Percentiles rank a stretch among this genome's conserved stretches.
phyloP scores from a whole-genome alignment of 2,329 filamentous ascomycete genomes.

The Scedosporium aurantiacum region DNA sequence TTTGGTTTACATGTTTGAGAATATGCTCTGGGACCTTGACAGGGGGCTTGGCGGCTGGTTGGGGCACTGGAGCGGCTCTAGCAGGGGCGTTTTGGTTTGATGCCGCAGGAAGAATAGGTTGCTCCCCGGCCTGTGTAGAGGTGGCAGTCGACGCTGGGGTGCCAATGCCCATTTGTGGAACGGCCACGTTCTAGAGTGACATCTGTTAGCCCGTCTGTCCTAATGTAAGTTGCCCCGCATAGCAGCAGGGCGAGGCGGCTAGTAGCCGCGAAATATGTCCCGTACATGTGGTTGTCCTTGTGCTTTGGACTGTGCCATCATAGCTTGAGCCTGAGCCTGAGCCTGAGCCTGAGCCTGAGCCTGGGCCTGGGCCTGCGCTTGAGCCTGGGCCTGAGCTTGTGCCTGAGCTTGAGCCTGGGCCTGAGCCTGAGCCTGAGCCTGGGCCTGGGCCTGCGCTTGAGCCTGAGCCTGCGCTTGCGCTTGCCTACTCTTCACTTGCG shows the following conservation, averaged over 20 bases:
- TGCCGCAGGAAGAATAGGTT: slow-evolving; percentile 11
- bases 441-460: slow-evolving; percentile 12
- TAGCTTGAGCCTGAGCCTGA: no score
- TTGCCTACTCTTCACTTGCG: slow-evolving; percentile 20
- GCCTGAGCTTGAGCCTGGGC: slow-evolving; percentile 9
- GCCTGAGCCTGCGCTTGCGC: slow-evolving; percentile 15
- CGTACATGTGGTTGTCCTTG: background rate
- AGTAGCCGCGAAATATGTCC: no score
- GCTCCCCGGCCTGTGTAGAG: slow-evolving; percentile 9
- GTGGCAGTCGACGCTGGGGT: slow-evolving; percentile 7
- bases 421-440: slow-evolving; percentile 12
- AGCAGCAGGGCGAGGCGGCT: no score
- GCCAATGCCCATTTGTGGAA: slow-evolving; percentile 3
- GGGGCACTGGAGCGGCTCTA: slow-evolving; percentile 13
- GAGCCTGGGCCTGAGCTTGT: slow-evolving; percentile 11
- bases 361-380: slow-evolving; percentile 13
- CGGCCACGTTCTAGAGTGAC: background rate
- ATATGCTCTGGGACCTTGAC: slow-evolving; percentile 31
- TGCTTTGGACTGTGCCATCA: slow-evolving; percentile 14
- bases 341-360: slow-evolving; percentile 12
- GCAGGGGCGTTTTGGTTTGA: slow-evolving; percentile 14
- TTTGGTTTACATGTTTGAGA: slow-evolving; percentile 33
- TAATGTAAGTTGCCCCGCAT: background rate
- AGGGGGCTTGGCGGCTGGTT: slow-evolving; percentile 22
- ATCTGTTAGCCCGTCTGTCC: background rate